These are phyloP conservation scores for Hypoxylon sp. DNA, from an alignment of 2,329 filamentous ascomycete species.

Conservation along the genomic window DNA sequence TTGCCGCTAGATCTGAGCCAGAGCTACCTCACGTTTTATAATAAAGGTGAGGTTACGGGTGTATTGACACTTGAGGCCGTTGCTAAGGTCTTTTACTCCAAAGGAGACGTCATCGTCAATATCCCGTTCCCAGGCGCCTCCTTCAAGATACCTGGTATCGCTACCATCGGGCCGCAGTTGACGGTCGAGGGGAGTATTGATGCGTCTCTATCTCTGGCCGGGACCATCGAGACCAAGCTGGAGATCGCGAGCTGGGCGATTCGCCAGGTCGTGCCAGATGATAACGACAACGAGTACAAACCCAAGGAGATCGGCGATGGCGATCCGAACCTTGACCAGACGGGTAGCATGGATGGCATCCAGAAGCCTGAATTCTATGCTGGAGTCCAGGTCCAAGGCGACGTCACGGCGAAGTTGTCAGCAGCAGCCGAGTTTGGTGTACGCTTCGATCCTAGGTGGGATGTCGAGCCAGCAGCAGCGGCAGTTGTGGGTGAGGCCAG, in stretches of 20 bases:
- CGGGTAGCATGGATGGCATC: conserved; percentile 1
- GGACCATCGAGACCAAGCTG: conserved; percentile 41
- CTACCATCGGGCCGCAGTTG: conserved; percentile 46
- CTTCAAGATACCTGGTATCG: conserved; percentile 44
- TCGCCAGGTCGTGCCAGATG: not conserved
- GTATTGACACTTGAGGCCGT: conserved; percentile 43
- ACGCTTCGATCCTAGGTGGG: conserved; percentile 3
- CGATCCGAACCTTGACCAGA: not conserved
- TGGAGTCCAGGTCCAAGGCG: conserved; percentile 6
- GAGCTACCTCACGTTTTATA: conserved; percentile 41
- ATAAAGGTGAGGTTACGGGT: conserved; percentile 38
- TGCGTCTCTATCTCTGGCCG: conserved; percentile 36
- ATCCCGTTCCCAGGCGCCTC: conserved; percentile 43
- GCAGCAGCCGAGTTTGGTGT: conserved; percentile 8
- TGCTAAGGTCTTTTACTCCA: conserved; percentile 24
- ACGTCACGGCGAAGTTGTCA: conserved; percentile 5
- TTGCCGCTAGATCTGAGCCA: conserved; percentile 40
- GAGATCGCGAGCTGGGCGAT: conserved; percentile 43
- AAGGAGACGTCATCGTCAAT: conserved; percentile 1
- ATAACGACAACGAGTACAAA: conserved; percentile 3
- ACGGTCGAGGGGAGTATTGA: conserved; percentile 37
- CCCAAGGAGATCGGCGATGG: conserved; percentile 6
- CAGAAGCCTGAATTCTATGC: conserved; percentile 4
- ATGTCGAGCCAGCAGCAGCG: conserved; percentile 8
- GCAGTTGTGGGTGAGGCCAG: conserved; percentile 1